These are phyloP conservation scores for Inonotus hispidus DNA, from an alignment of 1,284 basidiomycete species.

Conservation along the genomic window DNA sequence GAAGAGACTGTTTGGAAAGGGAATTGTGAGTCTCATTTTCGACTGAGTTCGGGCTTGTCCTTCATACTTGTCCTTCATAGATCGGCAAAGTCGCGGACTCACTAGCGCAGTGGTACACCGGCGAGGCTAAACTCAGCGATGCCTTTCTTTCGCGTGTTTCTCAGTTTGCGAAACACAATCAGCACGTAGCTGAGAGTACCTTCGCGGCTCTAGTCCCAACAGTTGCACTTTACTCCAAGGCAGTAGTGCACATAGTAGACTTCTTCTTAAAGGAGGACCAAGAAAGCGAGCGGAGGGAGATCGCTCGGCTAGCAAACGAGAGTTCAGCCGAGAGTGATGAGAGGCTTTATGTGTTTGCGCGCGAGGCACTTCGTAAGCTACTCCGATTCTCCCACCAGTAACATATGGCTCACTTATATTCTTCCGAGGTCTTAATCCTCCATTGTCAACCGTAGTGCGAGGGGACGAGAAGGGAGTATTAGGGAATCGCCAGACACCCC, in stretches of 20 bases:
- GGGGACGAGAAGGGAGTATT: conserved; percentile 31
- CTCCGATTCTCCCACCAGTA: no score
- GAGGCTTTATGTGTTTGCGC: conserved; percentile 41
- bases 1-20: conserved; percentile 22
- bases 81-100: conserved; percentile 20
- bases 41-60: neutral
- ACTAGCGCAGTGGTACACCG: conserved; percentile 21
- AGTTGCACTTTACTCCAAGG: conserved; percentile 47
- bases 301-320: conserved; percentile 34
- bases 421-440: conserved; percentile 23
- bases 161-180: conserved; percentile 8
- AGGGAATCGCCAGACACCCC: conserved; percentile 27
- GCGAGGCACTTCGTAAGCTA: conserved; percentile 33
- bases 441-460: conserved; percentile 35
- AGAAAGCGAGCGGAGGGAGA: conserved; percentile 35
- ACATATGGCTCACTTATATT: neutral
- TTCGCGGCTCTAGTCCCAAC: conserved; percentile 48
- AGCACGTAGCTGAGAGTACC: conserved; percentile 34
- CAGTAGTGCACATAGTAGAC: conserved; percentile 54
- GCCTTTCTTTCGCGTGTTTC: conserved; percentile 20
- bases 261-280: conserved; percentile 51
- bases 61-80: conserved; percentile 7
- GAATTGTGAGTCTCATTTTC: conserved; percentile 23
- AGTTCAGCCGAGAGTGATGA: conserved; percentile 24
- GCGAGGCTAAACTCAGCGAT: conserved; percentile 23